These are phyloP conservation scores for Suhomyces pyralidae DNA, from an alignment of 805 yeast species.

Conservation along the genomic window DNA sequence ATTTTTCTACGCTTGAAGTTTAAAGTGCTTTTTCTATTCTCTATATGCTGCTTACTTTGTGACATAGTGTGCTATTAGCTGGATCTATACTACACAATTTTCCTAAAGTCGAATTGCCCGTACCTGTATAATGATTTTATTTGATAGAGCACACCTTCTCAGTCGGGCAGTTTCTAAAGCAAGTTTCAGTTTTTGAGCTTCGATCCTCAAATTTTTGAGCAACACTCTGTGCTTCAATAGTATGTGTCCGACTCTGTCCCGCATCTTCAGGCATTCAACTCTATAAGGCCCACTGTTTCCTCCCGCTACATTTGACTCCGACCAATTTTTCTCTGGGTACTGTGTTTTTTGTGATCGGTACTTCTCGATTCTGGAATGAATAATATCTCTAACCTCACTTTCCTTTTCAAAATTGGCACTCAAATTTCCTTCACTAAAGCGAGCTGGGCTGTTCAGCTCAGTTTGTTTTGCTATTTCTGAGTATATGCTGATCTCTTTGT, in stretches of 20 bases:
- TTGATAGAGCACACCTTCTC: too few relatives aligned
- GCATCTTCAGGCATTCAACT: not conserved
- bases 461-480: too few relatives aligned
- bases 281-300: not conserved
- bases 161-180: not conserved
- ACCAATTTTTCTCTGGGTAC: not conserved
- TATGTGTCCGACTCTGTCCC: not conserved
- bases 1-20: too few relatives aligned
- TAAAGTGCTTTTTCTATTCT: too few relatives aligned
- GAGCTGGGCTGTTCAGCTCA: too few relatives aligned
- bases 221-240: not conserved
- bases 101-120: too few relatives aligned
- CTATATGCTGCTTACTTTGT: too few relatives aligned
- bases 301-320: not conserved
- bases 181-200: not conserved
- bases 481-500: too few relatives aligned
- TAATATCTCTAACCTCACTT: not conserved
- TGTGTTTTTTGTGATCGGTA: not conserved
- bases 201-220: not conserved
- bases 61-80: too few relatives aligned
- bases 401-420: not conserved
- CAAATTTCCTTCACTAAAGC: not conserved
- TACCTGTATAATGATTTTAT: too few relatives aligned
- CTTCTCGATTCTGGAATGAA: too few relatives aligned
- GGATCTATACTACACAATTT: too few relatives aligned